phyloP scores from a whole-genome alignment of 257 asterid genomes.

The Nicotiana knightiana region DNA sequence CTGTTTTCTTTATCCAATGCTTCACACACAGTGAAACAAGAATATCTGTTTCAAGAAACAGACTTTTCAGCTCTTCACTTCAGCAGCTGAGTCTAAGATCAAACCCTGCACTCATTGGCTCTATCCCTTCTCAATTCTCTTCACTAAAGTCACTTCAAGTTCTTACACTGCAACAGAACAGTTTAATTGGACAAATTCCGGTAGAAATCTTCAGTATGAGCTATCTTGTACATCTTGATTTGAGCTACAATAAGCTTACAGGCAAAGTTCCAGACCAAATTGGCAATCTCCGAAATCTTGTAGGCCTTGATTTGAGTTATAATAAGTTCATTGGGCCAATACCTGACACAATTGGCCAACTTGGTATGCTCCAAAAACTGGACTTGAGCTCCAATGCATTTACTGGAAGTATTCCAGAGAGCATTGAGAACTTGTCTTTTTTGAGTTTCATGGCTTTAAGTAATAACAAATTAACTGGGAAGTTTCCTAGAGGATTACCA shows the following conservation, averaged over 20 bases:
- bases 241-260: conserved; percentile 59
- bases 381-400: conserved; percentile 67
- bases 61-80: conserved; percentile 29
- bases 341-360: conserved; percentile 42
- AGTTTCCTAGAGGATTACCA: conserved; percentile 33
- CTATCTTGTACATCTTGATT: conserved; percentile 60
- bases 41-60: conserved; percentile 24
- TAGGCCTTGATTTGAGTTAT: conserved; percentile 69
- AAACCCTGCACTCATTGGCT: conserved; percentile 55
- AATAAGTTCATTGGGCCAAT: conserved; percentile 41
- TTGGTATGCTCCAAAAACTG: conserved; percentile 58
- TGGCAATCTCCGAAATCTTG: conserved; percentile 40
- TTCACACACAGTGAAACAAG: conserved; percentile 39
- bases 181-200: conserved; percentile 44
- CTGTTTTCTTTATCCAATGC: conserved; percentile 61
- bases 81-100: conserved; percentile 63
- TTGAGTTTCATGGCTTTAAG: conserved; percentile 61
- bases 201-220: conserved; percentile 29
- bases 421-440: conserved; percentile 32
- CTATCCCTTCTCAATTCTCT: conserved; percentile 56
- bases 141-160: conserved; percentile 56
- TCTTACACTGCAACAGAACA: conserved; percentile 69
- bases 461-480: conserved; percentile 44
- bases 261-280: conserved; percentile 39
- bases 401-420: conserved; percentile 51